phyloP scores from a whole-genome alignment of 2,329 filamentous ascomycete species.

The Canariomyces notabilis region DNA sequence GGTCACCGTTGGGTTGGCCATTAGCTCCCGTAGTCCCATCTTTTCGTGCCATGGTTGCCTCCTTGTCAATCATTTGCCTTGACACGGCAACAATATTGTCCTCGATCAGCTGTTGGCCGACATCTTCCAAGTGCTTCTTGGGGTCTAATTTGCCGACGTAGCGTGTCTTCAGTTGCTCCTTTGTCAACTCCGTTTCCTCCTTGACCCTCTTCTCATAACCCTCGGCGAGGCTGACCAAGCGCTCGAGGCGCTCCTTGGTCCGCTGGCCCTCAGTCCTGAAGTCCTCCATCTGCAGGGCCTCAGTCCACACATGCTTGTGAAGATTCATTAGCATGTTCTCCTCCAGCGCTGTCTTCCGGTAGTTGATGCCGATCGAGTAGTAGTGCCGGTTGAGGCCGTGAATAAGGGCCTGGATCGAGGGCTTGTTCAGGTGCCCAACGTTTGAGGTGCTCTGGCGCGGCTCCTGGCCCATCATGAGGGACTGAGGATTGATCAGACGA shows the following conservation, averaged over 20 bases:
- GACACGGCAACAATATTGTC: slow-evolving; percentile 99
- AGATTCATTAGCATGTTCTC: slow-evolving; percentile 99
- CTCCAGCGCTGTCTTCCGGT: slow-evolving; percentile 92
- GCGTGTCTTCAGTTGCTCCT: slow-evolving; percentile 96
- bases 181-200: slow-evolving; percentile 94
- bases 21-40: slow-evolving; percentile 44
- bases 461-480: slow-evolving; percentile 95
- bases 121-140: slow-evolving; percentile 98
- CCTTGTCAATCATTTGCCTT: slow-evolving; percentile 98
- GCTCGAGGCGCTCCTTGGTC: slow-evolving; percentile 84
- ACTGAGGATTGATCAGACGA: slow-evolving; percentile 96
- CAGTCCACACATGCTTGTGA: slow-evolving; percentile 99
- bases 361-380: slow-evolving; percentile 98
- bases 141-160: slow-evolving; percentile 98
- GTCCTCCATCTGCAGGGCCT: slow-evolving; percentile 94
- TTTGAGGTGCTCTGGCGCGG: slow-evolving; percentile 97
- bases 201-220: slow-evolving; percentile 98
- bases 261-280: slow-evolving; percentile 78
- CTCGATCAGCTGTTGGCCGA: slow-evolving; percentile 94
- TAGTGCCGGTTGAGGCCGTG: slow-evolving; percentile 98
- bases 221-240: slow-evolving; percentile 82
- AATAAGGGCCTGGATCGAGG: slow-evolving; percentile 97
- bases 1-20: slow-evolving; percentile 49
- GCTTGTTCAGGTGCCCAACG: slow-evolving; percentile 96
- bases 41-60: slow-evolving; percentile 83